These are phyloP conservation scores for Leptosphaerulina australis DNA, from an alignment of 2,329 filamentous ascomycete species.

Conservation along the genomic window DNA sequence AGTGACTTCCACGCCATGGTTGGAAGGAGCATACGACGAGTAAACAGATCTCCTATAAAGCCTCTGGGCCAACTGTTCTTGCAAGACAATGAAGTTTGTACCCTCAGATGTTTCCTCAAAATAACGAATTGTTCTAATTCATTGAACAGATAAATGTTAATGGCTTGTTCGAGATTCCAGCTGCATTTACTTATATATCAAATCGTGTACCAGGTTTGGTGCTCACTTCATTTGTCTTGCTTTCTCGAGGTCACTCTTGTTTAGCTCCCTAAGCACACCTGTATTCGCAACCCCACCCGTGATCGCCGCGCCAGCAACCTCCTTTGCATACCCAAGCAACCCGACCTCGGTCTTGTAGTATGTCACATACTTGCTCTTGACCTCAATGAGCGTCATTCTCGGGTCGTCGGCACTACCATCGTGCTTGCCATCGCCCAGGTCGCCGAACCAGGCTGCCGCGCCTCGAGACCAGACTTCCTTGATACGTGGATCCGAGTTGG, in stretches of 20 bases:
- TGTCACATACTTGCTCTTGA: slow-evolving; percentile 49
- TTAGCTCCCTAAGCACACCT: slow-evolving; percentile 54
- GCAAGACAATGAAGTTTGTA: no score
- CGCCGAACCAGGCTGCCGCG: slow-evolving; percentile 57
- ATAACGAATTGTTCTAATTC: no score
- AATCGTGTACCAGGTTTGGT: no score
- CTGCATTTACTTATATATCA: no score
- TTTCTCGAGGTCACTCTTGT: slow-evolving; percentile 56
- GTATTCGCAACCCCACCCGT: slow-evolving; percentile 51
- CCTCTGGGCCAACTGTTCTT: no score
- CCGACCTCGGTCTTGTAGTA: slow-evolving; percentile 49
- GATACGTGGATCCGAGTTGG: slow-evolving; percentile 56
- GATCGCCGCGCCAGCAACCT: slow-evolving; percentile 47
- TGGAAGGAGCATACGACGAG: no score
- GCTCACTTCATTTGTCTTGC: slow-evolving; percentile 32
- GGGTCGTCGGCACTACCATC: slow-evolving; percentile 55
- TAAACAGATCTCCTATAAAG: no score
- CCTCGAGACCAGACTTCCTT: slow-evolving; percentile 53
- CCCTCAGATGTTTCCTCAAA: no score
- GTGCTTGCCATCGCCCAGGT: slow-evolving; percentile 57
- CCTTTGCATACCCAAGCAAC: slow-evolving; percentile 48
- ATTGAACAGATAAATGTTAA: no score
- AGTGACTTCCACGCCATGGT: no score
- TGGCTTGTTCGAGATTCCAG: no score
- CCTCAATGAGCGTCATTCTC: slow-evolving; percentile 51